These are phyloP conservation scores for Rhizopus delemar DNA, from an alignment of 371 early-diverging fungal species.

Conservation along the genomic window DNA sequence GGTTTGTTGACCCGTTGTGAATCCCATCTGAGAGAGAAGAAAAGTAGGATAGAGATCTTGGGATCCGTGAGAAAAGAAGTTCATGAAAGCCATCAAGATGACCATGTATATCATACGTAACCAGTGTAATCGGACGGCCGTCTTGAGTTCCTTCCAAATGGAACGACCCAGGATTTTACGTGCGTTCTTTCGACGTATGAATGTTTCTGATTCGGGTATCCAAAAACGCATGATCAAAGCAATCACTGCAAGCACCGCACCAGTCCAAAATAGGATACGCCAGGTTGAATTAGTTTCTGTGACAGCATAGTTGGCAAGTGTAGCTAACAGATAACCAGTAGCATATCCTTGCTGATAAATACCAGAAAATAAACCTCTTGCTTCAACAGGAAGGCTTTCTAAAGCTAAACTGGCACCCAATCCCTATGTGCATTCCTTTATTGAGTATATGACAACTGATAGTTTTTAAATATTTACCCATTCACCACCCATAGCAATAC, in stretches of 20 bases:
- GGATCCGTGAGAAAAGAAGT: constrained; percentile 71
- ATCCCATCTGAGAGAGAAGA: constrained; percentile 58
- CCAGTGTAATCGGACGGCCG: constrained; percentile 58
- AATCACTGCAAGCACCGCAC: constrained; percentile 60
- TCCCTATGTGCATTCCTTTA: constrained; percentile 32
- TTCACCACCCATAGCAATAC: constrained; percentile 76
- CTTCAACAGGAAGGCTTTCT: constrained; percentile 66
- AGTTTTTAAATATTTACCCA: constrained; percentile 50
- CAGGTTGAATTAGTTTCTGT: constrained; percentile 53
- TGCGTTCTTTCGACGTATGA: constrained; percentile 44
- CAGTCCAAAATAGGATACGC: constrained; percentile 73
- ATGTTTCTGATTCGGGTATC: constrained; percentile 67
- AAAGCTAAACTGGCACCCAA: constrained; percentile 71
- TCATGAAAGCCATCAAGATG: constrained; percentile 62
- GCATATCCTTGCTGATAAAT: constrained; percentile 76
- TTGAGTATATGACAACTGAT: background rate
- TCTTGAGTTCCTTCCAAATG: constrained; percentile 40
- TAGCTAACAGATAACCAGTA: constrained; percentile 65
- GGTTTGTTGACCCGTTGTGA: constrained; percentile 52
- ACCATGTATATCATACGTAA: constrained; percentile 62
- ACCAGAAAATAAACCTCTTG: constrained; percentile 74
- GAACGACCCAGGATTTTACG: constrained; percentile 36
- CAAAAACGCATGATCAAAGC: constrained; percentile 60
- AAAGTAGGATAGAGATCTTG: constrained; percentile 77
- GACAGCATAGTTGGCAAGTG: constrained; percentile 59